These are phyloP conservation scores for Avena atlantica DNA, from an alignment of 176 grass and related monocot species.

Conservation along the genomic window DNA sequence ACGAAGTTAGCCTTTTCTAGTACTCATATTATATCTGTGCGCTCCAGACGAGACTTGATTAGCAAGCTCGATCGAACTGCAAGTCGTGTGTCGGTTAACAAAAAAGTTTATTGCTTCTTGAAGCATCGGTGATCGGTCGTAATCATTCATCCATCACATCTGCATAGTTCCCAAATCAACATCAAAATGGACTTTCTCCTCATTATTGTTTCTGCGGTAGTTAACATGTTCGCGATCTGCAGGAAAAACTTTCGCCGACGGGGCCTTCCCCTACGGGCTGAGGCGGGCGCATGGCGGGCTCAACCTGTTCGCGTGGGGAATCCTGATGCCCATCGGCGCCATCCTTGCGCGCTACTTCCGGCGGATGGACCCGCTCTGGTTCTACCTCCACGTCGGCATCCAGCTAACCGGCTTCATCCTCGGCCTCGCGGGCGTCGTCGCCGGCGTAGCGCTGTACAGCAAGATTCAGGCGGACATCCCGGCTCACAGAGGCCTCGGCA, in stretches of 20 bases:
- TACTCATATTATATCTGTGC: background rate
- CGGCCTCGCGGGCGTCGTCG: conserved; percentile 80
- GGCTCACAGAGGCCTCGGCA: conserved; percentile 82
- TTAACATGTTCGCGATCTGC: conserved; percentile 27
- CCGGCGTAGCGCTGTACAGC: conserved; percentile 78
- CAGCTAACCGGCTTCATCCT: conserved; percentile 79
- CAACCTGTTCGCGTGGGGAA: conserved; percentile 85
- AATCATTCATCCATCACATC: conserved; percentile 9
- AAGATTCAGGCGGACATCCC: conserved; percentile 79
- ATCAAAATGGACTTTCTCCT: background rate
- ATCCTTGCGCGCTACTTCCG: conserved; percentile 88
- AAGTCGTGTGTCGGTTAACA: conserved; percentile 23
- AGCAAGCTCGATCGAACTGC: background rate
- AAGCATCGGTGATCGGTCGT: conserved; percentile 28
- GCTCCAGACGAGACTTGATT: background rate
- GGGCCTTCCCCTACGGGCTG: conserved; percentile 69
- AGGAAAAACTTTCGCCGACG: conserved; percentile 61
- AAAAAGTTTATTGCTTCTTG: conserved; percentile 41
- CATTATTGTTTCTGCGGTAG: no score
- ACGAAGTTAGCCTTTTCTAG: no score
- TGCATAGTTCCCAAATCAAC: conserved; percentile 44
- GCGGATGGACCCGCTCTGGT: conserved; percentile 80
- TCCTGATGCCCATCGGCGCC: conserved; percentile 84
- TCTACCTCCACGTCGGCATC: conserved; percentile 79
- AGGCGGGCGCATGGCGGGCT: conserved; percentile 77